These are phyloP conservation scores for Candida easanensis DNA, from an alignment of 805 yeast genomes.

Conservation along the genomic window DNA sequence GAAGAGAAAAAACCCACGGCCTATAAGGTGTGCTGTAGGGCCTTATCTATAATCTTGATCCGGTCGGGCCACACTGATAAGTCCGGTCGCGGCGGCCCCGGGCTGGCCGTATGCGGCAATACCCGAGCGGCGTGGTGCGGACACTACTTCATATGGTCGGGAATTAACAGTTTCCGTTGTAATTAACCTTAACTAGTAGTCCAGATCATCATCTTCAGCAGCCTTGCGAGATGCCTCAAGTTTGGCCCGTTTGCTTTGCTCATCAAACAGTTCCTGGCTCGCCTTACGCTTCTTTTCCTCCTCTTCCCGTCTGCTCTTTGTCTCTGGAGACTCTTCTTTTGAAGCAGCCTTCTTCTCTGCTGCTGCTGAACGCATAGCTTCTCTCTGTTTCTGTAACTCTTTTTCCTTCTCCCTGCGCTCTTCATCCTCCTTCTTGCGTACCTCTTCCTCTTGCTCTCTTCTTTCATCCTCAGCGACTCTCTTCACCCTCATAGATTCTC, in stretches of 20 bases:
- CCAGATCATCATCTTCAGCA: slow-evolving; percentile 13
- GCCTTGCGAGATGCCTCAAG: slow-evolving; percentile 9
- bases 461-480: slow-evolving; percentile 22
- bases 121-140: slow-evolving; percentile 6
- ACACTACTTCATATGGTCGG: too few relatives aligned
- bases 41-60: slow-evolving; percentile 13
- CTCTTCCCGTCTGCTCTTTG: not conserved
- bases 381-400: slow-evolving; percentile 2
- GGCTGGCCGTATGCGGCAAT: not conserved
- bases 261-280: slow-evolving; percentile 19
- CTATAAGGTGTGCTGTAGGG: too few relatives aligned
- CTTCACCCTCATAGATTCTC: slow-evolving; percentile 11
- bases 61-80: slow-evolving; percentile 15
- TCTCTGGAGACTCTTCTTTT: not conserved
- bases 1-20: too few relatives aligned
- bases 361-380: not conserved
- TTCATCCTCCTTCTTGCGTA: slow-evolving; percentile 13
- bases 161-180: too few relatives aligned
- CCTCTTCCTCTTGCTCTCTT: slow-evolving; percentile 13
- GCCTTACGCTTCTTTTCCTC: slow-evolving; percentile 20
- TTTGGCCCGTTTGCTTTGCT: slow-evolving; percentile 17
- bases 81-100: slow-evolving; percentile 14
- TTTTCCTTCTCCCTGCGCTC: slow-evolving; percentile 3
- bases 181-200: slow-evolving; percentile 14
- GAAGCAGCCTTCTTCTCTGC: slow-evolving; percentile 2